Evolutionary conservation across 108 stramenopile genomes (phyloP).

Genomic region (Heterococcus sp.): DNA sequence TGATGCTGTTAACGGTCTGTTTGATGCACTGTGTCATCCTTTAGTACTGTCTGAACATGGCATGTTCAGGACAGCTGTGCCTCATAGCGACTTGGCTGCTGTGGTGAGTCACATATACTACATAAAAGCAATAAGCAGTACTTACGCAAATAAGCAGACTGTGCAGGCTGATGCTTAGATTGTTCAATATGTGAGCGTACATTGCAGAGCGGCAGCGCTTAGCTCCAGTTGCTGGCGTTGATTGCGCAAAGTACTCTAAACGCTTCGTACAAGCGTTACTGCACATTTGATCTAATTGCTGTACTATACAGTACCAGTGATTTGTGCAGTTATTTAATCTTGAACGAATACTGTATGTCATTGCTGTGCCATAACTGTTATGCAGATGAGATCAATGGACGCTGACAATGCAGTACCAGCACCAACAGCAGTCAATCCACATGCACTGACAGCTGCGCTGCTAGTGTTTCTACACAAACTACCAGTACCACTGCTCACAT

Average conservation of each 20-base stretch:
- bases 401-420: not conserved
- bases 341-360: not conserved
- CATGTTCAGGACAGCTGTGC: too few relatives aligned
- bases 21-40: not conserved
- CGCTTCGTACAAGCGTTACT: not conserved
- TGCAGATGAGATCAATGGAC: too few relatives aligned
- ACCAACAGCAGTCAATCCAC: not conserved
- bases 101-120: not conserved
- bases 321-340: not conserved
- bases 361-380: not conserved
- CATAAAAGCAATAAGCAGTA: not conserved
- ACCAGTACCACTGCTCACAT: constrained; percentile 35
- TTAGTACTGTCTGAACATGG: not conserved
- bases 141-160: not conserved
- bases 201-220: too few relatives aligned
- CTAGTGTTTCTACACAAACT: constrained; percentile 20
- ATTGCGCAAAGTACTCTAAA: not conserved
- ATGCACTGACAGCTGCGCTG: constrained; percentile 14
- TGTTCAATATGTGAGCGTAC: not conserved
- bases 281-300: not conserved
- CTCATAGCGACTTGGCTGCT: not conserved
- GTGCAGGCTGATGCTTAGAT: not conserved
- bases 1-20: constrained; percentile 12
- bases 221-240: too few relatives aligned
- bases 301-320: not conserved